A percentile compares a stretch with the other conserved stretches of the same genome.
Conservation (phyloP, 1,139 yeast species). For the Suhomyces atakaporum region DNA sequence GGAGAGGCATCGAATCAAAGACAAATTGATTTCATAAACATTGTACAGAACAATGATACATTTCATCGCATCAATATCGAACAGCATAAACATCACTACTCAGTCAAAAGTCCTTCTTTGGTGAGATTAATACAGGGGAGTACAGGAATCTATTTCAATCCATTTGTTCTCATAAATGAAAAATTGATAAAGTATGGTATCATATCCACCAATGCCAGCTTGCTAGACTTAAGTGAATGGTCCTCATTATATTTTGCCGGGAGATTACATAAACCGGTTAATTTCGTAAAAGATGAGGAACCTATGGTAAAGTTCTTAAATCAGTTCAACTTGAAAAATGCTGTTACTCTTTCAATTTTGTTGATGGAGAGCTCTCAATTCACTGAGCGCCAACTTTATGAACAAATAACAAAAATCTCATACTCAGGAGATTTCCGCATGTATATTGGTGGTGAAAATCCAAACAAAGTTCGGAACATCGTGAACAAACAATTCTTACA, state of each 20-base stretch:
- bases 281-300: conserved; percentile 60
- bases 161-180: conserved; percentile 65
- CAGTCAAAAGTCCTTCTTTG: conserved; percentile 41
- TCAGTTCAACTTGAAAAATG: conserved; percentile 76
- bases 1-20: conserved; percentile 32
- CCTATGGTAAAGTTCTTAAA: conserved; percentile 63
- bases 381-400: conserved; percentile 67
- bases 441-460: conserved; percentile 88
- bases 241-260: conserved; percentile 86
- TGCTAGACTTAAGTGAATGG: conserved; percentile 80
- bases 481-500: conserved; percentile 72
- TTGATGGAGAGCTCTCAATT: conserved; percentile 43
- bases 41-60: conserved; percentile 68
- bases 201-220: conserved; percentile 59
- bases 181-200: conserved; percentile 84
- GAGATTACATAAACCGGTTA: conserved; percentile 90
- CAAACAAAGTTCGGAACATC: conserved; percentile 81
- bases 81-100: conserved; percentile 71
- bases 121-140: conserved; percentile 73
- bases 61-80: conserved; percentile 77
- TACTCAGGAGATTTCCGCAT: conserved; percentile 92
- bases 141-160: conserved; percentile 85
- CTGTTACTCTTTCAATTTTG: conserved; percentile 72
- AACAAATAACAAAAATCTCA: conserved; percentile 75
- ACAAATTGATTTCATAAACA: conserved; percentile 86